Evolutionary conservation across 495 filamentous ascomycete species (phyloP), one percentile per base, ranked within the genome.

Genomic region (Tuber aestivum): DNA sequence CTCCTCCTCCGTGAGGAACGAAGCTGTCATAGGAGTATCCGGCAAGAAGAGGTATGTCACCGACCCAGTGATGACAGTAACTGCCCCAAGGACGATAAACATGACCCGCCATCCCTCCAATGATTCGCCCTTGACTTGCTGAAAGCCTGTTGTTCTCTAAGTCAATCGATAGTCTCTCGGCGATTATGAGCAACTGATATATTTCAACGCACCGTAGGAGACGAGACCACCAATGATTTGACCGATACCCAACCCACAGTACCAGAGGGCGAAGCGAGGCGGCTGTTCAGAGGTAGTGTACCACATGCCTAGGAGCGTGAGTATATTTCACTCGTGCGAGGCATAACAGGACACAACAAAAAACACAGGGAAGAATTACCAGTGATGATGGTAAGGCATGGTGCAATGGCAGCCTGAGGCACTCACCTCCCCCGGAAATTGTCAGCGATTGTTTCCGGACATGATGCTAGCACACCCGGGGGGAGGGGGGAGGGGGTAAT

Each of bases 281-380:
- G 89, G 88, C 75, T 90, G 87, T 79, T 92, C 90, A 1, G 86
- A 85, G 18, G 88, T 86, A 0, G 89, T 88, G 76, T 92, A 93
- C 89, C 89, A 92, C 78, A 79, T 83, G 83, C 85, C 74, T 85
- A 85, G 32, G 83, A 72, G 84, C 83, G 41, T 86, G 80, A 75
- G 41, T 23, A 69, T 27, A 40, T 50, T 72, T 73, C 45, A 42
- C 23, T 71, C 0, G 8, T 14, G 3, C 35, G 6, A 71, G 1
- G 2, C 0, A 12, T n/a, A 68, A 68, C 32, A 41, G 32, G 3
- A 27, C 71, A 27, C 5, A 72, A 71, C 20, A 71, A 27, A 48
- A 37, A 32, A 42, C 21, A 16, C 21, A 5, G 18, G 37, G 41
- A 16, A 40, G 41, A 32, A 77, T 86, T 84, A 35, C 83, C 82